Percentiles rank a stretch among this genome's conserved stretches.
Evolutionary conservation across 331 rosid species (phyloP).

Genomic region (Malus hybrid): DNA sequence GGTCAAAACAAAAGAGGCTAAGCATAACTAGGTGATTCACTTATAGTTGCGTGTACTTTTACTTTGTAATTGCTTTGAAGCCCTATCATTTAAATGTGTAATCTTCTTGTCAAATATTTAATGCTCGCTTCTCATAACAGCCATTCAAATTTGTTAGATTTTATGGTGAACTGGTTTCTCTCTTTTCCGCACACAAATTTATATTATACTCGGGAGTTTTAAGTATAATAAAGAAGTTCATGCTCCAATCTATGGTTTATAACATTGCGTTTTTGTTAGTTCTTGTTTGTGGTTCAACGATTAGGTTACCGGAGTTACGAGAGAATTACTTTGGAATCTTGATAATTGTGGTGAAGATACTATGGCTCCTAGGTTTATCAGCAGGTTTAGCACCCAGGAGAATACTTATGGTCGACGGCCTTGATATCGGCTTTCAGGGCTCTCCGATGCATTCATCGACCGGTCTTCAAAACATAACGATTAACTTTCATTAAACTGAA

Average conservation of each 20-base stretch:
- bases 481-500: background rate
- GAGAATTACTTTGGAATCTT: no score
- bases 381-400: background rate
- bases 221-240: no score
- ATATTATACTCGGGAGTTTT: background rate
- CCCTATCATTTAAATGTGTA: conserved; percentile 9
- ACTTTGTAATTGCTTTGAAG: background rate
- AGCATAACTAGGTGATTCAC: conserved; percentile 13
- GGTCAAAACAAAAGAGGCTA: conserved; percentile 30
- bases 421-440: background rate
- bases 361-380: background rate
- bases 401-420: no score
- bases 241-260: background rate
- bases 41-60: background rate
- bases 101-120: background rate
- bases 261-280: background rate
- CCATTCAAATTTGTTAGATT: background rate
- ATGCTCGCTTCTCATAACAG: background rate
- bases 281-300: background rate
- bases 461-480: background rate
- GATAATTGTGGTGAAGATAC: background rate
- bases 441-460: background rate
- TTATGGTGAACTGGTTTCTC: background rate
- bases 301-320: background rate
- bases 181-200: no score